Percentiles rank a stretch among this genome's conserved stretches.
These are phyloP conservation scores for Brettanomyces bruxellensis DNA, from an alignment of 805 yeast genomes.

Conservation along the genomic window DNA sequence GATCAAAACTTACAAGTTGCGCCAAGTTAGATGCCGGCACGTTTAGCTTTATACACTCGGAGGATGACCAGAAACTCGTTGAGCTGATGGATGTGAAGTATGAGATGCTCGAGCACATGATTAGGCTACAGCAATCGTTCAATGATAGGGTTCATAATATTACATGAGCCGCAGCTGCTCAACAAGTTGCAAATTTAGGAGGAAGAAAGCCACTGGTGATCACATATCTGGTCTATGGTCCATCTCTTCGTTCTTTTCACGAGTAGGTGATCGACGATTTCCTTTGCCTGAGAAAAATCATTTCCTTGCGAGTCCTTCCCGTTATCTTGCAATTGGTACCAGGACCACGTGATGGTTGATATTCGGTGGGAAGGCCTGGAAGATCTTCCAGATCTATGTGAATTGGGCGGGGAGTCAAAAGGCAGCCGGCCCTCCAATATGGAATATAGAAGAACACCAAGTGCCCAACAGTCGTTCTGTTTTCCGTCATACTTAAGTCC, in stretches of 20 bases:
- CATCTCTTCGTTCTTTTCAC: conserved; percentile 39
- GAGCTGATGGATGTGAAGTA: conserved; percentile 8
- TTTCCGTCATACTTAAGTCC: conserved; percentile 90
- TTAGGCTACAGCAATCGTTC: conserved; percentile 11
- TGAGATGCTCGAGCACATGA: conserved; percentile 6
- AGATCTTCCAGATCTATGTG: conserved; percentile 35
- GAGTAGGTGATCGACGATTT: conserved; percentile 41
- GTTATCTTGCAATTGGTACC: conserved; percentile 45
- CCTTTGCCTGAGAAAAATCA: conserved; percentile 30
- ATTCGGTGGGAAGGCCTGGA: conserved; percentile 76
- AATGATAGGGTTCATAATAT: conserved; percentile 2
- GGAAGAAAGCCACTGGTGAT: background rate
- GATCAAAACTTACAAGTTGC: background rate
- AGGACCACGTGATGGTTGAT: conserved; percentile 87
- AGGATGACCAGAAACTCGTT: conserved; percentile 1
- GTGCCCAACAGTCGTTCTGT: conserved; percentile 88
- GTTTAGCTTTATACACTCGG: background rate
- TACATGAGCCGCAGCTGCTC: background rate
- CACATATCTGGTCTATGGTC: conserved; percentile 24
- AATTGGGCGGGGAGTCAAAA: conserved; percentile 73
- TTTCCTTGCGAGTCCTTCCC: conserved; percentile 1
- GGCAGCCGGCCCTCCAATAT: conserved; percentile 83
- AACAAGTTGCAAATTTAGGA: too few relatives aligned
- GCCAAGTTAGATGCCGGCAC: background rate
- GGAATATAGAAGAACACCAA: conserved; percentile 85